These are phyloP conservation scores for Blyttiomyces sp. DNA, from an alignment of 371 early-diverging fungal genomes.

Conservation along the genomic window DNA sequence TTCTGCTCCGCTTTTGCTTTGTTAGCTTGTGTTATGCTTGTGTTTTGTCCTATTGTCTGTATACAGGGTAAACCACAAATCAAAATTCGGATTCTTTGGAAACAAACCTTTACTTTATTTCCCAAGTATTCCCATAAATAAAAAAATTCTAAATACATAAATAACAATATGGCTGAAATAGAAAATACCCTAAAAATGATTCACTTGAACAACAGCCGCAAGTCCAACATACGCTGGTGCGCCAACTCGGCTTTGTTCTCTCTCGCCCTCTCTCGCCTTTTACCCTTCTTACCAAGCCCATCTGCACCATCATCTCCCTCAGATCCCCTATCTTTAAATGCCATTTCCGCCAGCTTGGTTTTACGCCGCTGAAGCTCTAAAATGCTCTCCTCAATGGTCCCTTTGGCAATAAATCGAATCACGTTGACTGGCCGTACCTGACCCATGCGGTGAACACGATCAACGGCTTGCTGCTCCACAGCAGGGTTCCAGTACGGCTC, in stretches of 20 bases:
- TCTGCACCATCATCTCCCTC: conserved; percentile 16
- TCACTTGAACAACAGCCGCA: conserved; percentile 22
- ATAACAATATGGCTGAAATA: too few species aligned
- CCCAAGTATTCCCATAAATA: too few species aligned
- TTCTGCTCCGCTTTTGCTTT: too few species aligned
- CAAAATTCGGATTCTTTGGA: too few species aligned
- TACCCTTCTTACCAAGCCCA: conserved; percentile 21
- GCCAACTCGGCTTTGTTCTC: conserved; percentile 22
- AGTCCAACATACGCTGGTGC: conserved; percentile 20
- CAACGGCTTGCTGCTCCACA: conserved; percentile 73
- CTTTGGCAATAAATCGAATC: conserved; percentile 56
- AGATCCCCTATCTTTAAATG: conserved; percentile 26
- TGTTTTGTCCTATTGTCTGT: too few species aligned
- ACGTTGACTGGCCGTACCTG: conserved; percentile 54
- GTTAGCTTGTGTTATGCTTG: too few species aligned
- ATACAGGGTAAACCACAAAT: too few species aligned
- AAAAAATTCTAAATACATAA: too few species aligned
- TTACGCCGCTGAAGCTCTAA: conserved; percentile 58
- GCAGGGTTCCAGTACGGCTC: conserved; percentile 79
- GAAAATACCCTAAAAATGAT: too few species aligned
- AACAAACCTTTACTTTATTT: too few species aligned
- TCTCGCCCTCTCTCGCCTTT: conserved; percentile 16
- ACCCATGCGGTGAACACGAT: conserved; percentile 72
- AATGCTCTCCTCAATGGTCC: conserved; percentile 66
- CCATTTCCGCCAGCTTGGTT: conserved; percentile 38